Base-by-base conservation (phyloP, 805 yeast genomes). In the Cyberlindnera nakhonratchasimensis region DNA sequence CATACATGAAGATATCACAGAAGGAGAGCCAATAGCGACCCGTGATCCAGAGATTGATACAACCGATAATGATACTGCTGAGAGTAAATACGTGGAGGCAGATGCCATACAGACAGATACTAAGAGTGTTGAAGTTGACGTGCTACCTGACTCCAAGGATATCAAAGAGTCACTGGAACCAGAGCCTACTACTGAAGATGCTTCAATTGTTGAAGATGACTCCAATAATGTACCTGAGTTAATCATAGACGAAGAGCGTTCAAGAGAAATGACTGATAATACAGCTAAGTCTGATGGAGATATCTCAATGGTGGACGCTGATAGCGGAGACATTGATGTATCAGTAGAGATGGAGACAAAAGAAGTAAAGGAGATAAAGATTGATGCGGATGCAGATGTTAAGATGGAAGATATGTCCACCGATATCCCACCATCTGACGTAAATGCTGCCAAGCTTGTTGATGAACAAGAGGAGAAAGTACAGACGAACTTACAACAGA, bases 381-480 rank as follows among this genome's bases (percentile, higher is more conserved):
- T 18, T 21, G 20, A 33, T 4, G 20, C 12, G 13, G 35, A 28
- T 18, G 20, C 30, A 6, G 42, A 36, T 19, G 33, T 31, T 19
- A 30, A 30, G 13, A 32, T 36, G 37, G 37, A 36, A 23, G 40
- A 31, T 32, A 28, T 25, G 19, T 5, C 23, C 11, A 17, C 26
- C 12, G 26, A 32, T 4, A 20, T 21, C 8, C 35, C 24, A 11
- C 7, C 17, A 5, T 21, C 42, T 20, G 34, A 37, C 6, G 31
- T 28, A 12, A 51, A 47, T 33, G 33, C 48, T 29, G 55, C 53
- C 39, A 54, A 46, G 40, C 50, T 52, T 45, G 53, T 42, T 30
- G 61, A 46, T 36, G 51, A 47, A 12, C 20, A 14, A 8, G 36
- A 21, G 28, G 29, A 34, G 34, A 11, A 34, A 30, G 12, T 24